Evolutionary conservation across 139 green algal species (phyloP).

Genomic region (Coelastrella sp.): DNA sequence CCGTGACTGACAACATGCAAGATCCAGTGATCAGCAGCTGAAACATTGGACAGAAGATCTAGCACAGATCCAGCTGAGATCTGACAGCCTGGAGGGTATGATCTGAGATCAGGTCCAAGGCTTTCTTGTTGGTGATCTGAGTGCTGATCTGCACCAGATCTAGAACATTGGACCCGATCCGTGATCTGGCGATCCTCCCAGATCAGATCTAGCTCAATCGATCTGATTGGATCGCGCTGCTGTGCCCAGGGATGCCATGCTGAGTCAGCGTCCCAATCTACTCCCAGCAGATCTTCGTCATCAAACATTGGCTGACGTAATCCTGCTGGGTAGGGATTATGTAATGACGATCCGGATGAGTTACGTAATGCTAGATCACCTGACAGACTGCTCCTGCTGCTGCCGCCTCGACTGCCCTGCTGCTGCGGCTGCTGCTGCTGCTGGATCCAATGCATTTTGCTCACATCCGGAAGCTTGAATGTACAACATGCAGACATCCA

Average conservation of each 20-base stretch:
- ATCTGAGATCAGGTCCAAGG: not conserved
- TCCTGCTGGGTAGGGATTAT: conserved; percentile 9
- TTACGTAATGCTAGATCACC: not conserved
- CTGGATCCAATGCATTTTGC: conserved; percentile 20
- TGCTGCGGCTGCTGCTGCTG: conserved; percentile 11
- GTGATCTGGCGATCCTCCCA: conserved; percentile 55
- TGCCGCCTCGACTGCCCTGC: conserved; percentile 15
- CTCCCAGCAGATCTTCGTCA: conserved; percentile 3
- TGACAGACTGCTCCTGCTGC: conserved; percentile 14
- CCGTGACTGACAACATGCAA: conserved; percentile 44
- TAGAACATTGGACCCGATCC: not conserved
- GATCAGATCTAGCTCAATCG: conserved; percentile 77
- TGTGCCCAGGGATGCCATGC: conserved; percentile 80
- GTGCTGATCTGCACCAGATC: not conserved
- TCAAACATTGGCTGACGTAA: not conserved
- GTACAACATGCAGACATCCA: conserved; percentile 42
- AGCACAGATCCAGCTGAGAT: not conserved
- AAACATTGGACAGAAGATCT: not conserved
- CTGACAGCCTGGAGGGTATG: not conserved
- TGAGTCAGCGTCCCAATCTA: conserved; percentile 69
- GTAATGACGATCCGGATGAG: not conserved
- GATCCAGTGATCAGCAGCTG: conserved; percentile 38
- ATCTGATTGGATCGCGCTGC: conserved; percentile 63
- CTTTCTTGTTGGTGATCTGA: too few species aligned
- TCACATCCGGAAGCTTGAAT: conserved; percentile 17